Evolutionary conservation across 768 basidiomycete genomes (phyloP).

Genomic region (Trametes sanguinea): DNA sequence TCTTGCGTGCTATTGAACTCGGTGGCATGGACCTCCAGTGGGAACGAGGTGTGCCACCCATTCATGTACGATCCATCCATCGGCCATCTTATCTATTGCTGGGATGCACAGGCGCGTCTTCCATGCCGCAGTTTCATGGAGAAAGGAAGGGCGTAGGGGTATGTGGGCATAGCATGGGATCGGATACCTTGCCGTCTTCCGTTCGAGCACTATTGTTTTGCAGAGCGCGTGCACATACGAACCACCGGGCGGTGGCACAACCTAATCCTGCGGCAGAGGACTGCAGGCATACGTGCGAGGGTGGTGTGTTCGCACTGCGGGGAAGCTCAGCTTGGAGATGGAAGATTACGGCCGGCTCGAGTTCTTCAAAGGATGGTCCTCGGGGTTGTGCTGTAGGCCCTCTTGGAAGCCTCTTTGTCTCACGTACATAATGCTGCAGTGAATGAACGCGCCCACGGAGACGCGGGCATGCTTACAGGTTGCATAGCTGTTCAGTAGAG

Average conservation of each 20-base stretch:
- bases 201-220: slow-evolving; percentile 8
- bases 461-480: too few species aligned
- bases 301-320: slow-evolving; percentile 1
- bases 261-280: neutral
- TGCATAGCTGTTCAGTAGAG: too few species aligned
- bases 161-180: neutral
- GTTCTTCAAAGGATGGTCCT: too few species aligned
- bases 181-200: slow-evolving; percentile 10
- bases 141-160: neutral
- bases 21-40: neutral
- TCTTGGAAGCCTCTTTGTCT: slow-evolving; percentile 7
- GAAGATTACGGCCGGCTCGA: neutral
- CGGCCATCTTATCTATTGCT: slow-evolving; percentile 5
- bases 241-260: slow-evolving; percentile 8
- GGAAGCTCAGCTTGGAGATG: neutral
- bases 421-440: slow-evolving; percentile 8
- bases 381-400: neutral
- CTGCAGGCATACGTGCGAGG: slow-evolving; percentile 13
- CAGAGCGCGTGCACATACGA: slow-evolving; percentile 1
- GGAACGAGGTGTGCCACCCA: slow-evolving; percentile 5
- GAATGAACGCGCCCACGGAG: neutral
- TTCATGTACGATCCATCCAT: neutral
- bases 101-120: neutral
- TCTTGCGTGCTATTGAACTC: neutral
- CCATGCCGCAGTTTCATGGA: neutral